Evolutionary conservation across 495 filamentous ascomycete species (phyloP), one percentile per base, ranked within the genome.

Genomic region (Penicillium verhagenii): DNA sequence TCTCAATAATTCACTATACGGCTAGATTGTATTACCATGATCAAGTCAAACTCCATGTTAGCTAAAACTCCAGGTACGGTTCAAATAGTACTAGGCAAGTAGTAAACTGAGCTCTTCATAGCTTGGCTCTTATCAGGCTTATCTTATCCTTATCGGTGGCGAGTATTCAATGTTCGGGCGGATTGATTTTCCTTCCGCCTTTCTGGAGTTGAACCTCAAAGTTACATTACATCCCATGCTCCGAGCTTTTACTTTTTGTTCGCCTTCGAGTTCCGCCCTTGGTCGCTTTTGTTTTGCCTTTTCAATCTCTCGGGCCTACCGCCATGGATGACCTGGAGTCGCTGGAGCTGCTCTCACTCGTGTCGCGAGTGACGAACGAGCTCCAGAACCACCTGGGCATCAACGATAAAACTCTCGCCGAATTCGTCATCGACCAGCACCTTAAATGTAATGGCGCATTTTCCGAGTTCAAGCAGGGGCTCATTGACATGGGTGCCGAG

Each of bases 341-440:
- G 58, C 84, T 98, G 58, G 94, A 98, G 76, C 78, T 95, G 56
- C 84, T 97, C 54, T 95, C 91, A 57, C 84, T 98, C 53, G 92
- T 97, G 56, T 92, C 90, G 42, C 96, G 93, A 71, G 90, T 98
- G 60, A 96, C 91, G 31, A 91, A 86, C 26, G 94, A 98, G 74
- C 78, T 97, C 39, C 87, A 91, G 60, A 98, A 98, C 72, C 89
- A 98, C 73, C 72, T 98, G 50, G 91, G 93, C 28, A 86, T 97
- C 64, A 88, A 78, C 70, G 93, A 98, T 67, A 96, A 96, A 74
- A 96, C 91, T 1, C 78, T 97, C 16, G 92, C 94, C 47, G 94
- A 97, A 70, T 98, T 95, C 68, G 81, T 97, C 52, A 96, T 98
- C 60, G 89, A 86, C 56, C 89, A 95, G 60, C 90, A 96, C 61